Percentiles rank a stretch among this genome's conserved stretches.
Evolutionary conservation across 192 early-diverging fungal genomes (phyloP).

Genomic region (Coemansia sp.): DNA sequence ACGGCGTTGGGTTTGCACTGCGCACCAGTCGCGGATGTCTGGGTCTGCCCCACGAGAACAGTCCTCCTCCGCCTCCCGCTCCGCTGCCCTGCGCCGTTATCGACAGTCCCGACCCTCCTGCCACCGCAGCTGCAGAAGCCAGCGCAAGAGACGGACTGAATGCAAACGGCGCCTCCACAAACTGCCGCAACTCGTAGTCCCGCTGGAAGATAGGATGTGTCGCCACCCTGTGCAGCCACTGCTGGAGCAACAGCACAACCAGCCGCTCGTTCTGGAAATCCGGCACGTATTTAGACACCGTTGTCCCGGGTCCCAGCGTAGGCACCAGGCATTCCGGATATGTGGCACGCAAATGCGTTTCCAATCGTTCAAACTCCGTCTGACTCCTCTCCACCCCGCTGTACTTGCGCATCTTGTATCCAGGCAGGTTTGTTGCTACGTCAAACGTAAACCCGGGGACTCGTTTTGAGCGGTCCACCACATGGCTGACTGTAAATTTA

Average conservation of each 20-base stretch:
- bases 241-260: slow-evolving; percentile 50
- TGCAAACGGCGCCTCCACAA: slow-evolving; percentile 58
- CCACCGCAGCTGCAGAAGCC: slow-evolving; percentile 11
- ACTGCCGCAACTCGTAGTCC: slow-evolving; percentile 59
- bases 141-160: slow-evolving; percentile 43
- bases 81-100: slow-evolving; percentile 23
- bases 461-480: slow-evolving; percentile 54
- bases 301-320: slow-evolving; percentile 43
- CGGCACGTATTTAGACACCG: slow-evolving; percentile 49
- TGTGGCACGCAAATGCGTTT: slow-evolving; percentile 50
- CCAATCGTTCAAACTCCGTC: slow-evolving; percentile 53
- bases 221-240: slow-evolving; percentile 51
- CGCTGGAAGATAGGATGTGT: slow-evolving; percentile 49
- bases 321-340: slow-evolving; percentile 58
- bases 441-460: slow-evolving; percentile 42
- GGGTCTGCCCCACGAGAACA: slow-evolving; percentile 41
- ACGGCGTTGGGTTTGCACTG: slow-evolving; percentile 30
- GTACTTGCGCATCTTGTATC: slow-evolving; percentile 55
- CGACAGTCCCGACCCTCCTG: slow-evolving; percentile 20
- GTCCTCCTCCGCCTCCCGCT: slow-evolving; percentile 18
- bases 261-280: slow-evolving; percentile 56
- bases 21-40: slow-evolving; percentile 28
- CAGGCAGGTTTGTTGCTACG: slow-evolving; percentile 40
- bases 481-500: slow-evolving; percentile 37
- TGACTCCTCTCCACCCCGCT: slow-evolving; percentile 49